Conservation (phyloP, 2,329 filamentous ascomycete genomes). For the Chaetoscypha palmicola region DNA sequence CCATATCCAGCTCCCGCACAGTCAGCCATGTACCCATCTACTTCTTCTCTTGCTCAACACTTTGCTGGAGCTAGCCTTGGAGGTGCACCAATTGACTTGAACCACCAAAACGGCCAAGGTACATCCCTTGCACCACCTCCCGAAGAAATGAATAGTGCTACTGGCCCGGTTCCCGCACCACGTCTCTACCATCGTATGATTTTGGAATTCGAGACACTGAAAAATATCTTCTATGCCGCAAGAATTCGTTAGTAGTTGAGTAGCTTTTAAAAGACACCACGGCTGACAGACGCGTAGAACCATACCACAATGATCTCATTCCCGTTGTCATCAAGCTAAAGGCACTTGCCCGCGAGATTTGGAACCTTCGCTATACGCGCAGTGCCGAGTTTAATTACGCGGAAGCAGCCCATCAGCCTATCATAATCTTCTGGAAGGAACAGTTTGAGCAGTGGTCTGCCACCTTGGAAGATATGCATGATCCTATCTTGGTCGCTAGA, state of each 20-base stretch:
- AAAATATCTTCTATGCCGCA: conserved; percentile 7
- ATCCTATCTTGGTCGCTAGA: conserved; percentile 2
- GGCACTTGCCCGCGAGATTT: conserved; percentile 8
- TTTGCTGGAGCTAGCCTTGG: conserved; percentile 2
- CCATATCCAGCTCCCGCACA: neutral
- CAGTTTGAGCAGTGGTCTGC: conserved; percentile 8
- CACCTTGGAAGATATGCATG: conserved; percentile 7
- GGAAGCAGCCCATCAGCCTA: conserved; percentile 6
- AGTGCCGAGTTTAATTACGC: conserved; percentile 2
- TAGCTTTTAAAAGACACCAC: neutral
- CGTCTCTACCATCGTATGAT: conserved; percentile 8
- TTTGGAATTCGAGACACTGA: conserved; percentile 7
- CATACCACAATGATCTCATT: conserved; percentile 5
- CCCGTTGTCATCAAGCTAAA: conserved; percentile 6
- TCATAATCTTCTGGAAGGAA: conserved; percentile 11
- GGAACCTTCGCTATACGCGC: conserved; percentile 7
- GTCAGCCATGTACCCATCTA: neutral
- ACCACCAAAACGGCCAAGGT: neutral
- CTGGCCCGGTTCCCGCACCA: neutral
- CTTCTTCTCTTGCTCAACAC: neutral
- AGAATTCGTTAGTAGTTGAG: conserved; percentile 4
- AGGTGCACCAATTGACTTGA: neutral
- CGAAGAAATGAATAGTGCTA: neutral
- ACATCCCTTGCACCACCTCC: conserved; percentile 2
- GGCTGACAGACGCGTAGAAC: conserved; percentile 1